Conservation (phyloP, 73 alveolate genomes). For the Tetrahymena thermophila region DNA sequence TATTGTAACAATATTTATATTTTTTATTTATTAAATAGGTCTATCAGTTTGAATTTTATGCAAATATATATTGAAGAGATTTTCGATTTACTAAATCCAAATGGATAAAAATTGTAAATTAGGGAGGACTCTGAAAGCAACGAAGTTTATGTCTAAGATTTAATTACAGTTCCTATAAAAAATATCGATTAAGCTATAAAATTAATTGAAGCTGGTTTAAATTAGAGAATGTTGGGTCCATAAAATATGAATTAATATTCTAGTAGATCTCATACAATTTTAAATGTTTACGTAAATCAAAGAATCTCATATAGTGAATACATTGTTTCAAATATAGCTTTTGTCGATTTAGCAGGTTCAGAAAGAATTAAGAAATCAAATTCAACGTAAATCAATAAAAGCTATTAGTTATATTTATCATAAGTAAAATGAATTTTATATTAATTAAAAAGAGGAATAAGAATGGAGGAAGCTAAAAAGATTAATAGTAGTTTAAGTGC, state of each 20-base stretch:
- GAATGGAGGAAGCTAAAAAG: conserved; percentile 95
- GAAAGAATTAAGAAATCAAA: conserved; percentile 93
- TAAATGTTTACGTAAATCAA: conserved; percentile 9
- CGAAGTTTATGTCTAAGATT: neutral
- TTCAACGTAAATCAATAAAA: conserved; percentile 42
- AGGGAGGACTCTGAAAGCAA: neutral
- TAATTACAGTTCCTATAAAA: neutral
- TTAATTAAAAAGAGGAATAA: conserved; percentile 55
- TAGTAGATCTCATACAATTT: conserved; percentile 38
- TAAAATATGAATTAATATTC: neutral
- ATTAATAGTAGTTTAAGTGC: conserved; percentile 96
- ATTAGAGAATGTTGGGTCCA: neutral
- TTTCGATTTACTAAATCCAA: neutral
- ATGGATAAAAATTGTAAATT: neutral
- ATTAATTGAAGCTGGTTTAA: neutral
- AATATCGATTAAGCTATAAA: neutral
- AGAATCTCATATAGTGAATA: neutral
- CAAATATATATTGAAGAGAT: neutral
- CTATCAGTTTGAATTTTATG: neutral
- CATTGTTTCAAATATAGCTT: conserved; percentile 26
- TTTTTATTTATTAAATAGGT: neutral
- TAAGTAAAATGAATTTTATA: neutral
- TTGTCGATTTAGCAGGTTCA: conserved; percentile 89
- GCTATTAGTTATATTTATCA: neutral
- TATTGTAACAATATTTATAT: neutral